phyloP scores from a whole-genome alignment of 2,329 filamentous ascomycete species.

The Akanthomyces uredinophilus region DNA sequence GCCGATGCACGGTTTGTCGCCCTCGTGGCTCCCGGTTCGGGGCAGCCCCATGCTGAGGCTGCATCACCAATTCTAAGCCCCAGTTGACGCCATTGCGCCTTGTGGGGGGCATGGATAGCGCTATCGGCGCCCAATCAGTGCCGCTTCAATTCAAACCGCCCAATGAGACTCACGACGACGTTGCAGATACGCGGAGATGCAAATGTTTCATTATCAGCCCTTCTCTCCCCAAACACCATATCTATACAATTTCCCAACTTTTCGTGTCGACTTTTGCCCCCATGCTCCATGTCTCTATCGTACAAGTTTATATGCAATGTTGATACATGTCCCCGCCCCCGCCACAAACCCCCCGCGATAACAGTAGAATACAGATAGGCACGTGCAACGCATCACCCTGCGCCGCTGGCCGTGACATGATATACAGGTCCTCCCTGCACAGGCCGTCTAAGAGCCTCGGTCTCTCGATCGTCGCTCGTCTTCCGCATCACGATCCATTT shows the following conservation, averaged over 20 bases:
- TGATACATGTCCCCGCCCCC: background rate
- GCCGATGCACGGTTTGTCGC: background rate
- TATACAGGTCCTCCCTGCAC: background rate
- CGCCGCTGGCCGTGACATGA: background rate
- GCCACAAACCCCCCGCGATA: background rate
- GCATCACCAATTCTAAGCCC: slow-evolving; percentile 17
- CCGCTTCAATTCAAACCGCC: slow-evolving; percentile 2
- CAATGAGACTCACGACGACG: background rate
- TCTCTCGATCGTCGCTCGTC: slow-evolving; percentile 10
- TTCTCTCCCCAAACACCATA: background rate
- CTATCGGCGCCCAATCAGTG: slow-evolving; percentile 20
- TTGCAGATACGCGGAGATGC: slow-evolving; percentile 10
- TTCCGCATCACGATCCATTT: slow-evolving; percentile 12
- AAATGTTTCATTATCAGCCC: background rate
- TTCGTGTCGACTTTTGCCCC: background rate
- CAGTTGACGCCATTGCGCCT: slow-evolving; percentile 32
- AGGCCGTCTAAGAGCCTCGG: background rate
- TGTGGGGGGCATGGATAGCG: slow-evolving; percentile 12
- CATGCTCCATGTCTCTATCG: background rate
- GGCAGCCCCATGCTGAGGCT: background rate
- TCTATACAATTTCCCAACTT: background rate
- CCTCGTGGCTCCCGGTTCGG: background rate
- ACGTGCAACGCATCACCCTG: background rate
- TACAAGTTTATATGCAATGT: slow-evolving; percentile 5
- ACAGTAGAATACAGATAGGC: background rate